Percentiles rank a stretch among this genome's conserved stretches.
Conservation (phyloP, 768 basidiomycete genomes). For the Tephrocybe sp. region DNA sequence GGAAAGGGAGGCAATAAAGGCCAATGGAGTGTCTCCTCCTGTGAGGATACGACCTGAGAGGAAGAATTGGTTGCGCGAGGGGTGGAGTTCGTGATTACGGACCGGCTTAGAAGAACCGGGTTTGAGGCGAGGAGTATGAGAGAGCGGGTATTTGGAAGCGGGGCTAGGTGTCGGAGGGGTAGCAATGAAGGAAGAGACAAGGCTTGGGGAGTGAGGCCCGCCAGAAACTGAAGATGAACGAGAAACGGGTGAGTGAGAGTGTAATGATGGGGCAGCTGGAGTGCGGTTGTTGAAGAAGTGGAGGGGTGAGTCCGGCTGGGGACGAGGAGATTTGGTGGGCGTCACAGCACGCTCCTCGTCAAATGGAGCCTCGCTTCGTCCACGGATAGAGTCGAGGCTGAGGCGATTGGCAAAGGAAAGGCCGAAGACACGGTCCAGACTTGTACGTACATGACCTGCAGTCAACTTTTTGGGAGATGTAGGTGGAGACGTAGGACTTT, state of each 20-base stretch:
- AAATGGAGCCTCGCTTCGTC: conserved; percentile 10
- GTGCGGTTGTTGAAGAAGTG: conserved; percentile 21
- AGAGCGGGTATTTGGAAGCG: conserved; percentile 27
- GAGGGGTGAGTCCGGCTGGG: conserved; percentile 23
- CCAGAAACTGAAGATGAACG: conserved; percentile 18
- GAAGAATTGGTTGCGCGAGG: conserved; percentile 78
- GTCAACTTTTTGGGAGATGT: conserved; percentile 22
- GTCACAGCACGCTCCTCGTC: conserved; percentile 15
- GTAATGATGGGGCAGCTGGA: conserved; percentile 26
- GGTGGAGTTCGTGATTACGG: conserved; percentile 63
- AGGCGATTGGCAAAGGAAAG: conserved; percentile 48
- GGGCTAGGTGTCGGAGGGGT: conserved; percentile 16
- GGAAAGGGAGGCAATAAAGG: conserved; percentile 67
- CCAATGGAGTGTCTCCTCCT: conserved; percentile 84
- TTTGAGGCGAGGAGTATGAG: conserved; percentile 36
- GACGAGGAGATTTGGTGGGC: conserved; percentile 12
- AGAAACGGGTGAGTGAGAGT: conserved; percentile 24
- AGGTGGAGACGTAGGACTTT: conserved; percentile 8
- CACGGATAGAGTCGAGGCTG: conserved; percentile 49
- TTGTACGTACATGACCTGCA: conserved; percentile 47
- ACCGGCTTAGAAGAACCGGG: conserved; percentile 39
- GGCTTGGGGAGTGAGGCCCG: conserved; percentile 5
- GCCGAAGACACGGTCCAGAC: conserved; percentile 61
- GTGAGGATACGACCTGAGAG: conserved; percentile 71
- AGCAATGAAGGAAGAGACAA: conserved; percentile 18